Evolutionary conservation across 805 yeast species (phyloP).

Genomic region (Metschnikowia similis): DNA sequence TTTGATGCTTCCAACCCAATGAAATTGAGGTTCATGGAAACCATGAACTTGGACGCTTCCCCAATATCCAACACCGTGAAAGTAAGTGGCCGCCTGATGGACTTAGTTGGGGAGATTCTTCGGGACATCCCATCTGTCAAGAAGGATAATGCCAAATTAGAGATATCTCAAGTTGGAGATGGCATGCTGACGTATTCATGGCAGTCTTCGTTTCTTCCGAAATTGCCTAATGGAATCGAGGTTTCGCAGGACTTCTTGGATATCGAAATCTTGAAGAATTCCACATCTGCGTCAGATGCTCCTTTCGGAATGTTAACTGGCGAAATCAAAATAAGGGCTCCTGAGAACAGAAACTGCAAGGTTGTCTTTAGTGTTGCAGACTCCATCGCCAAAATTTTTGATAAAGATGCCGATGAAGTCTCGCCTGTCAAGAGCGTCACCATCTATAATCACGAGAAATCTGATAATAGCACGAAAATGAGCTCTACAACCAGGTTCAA

Average conservation of each 20-base stretch:
- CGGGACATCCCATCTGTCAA: constrained; percentile 64
- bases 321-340: constrained; percentile 53
- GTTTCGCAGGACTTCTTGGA: constrained; percentile 42
- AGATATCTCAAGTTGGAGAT: constrained; percentile 35
- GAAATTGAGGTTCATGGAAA: constrained; percentile 68
- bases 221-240: constrained; percentile 26
- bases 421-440: constrained; percentile 66
- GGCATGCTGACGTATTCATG: constrained; percentile 56
- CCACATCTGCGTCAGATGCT: constrained; percentile 38
- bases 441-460: constrained; percentile 37
- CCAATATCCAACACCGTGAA: constrained; percentile 34
- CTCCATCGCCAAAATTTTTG: constrained; percentile 26
- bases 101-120: constrained; percentile 42
- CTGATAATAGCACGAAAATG: constrained; percentile 4
- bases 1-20: constrained; percentile 61
- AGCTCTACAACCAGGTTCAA: constrained; percentile 30
- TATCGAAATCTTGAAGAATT: constrained; percentile 48
- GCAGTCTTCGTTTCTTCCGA: constrained; percentile 46
- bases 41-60: constrained; percentile 42
- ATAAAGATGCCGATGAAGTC: constrained; percentile 15
- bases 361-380: constrained; percentile 53
- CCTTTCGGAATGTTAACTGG: constrained; percentile 67
- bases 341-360: constrained; percentile 61
- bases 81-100: constrained; percentile 50
- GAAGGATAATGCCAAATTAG: constrained; percentile 19